phyloP scores from a whole-genome alignment of 2,329 filamentous ascomycete species.

The Ascochyta rabiei region DNA sequence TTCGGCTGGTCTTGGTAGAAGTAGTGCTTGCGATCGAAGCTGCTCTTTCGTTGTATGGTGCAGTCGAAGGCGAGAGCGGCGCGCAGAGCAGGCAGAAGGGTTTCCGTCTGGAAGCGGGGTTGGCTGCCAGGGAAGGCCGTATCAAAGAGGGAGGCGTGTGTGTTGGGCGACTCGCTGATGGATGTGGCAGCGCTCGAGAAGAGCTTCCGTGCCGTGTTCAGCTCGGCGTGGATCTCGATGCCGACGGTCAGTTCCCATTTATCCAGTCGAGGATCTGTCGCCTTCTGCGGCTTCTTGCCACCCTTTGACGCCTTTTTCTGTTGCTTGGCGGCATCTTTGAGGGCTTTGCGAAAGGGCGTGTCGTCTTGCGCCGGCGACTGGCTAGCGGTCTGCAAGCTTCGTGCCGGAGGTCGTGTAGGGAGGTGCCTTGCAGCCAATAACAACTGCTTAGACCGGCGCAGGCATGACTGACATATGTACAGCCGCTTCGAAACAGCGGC shows the following conservation, averaged over 20 bases:
- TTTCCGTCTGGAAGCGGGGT: constrained; percentile 80
- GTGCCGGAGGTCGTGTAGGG: constrained; percentile 5
- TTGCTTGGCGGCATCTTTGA: constrained; percentile 48
- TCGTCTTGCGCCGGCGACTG: constrained; percentile 30
- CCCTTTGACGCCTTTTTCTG: constrained; percentile 32
- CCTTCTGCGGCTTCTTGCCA: constrained; percentile 16
- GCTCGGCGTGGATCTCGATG: constrained; percentile 95
- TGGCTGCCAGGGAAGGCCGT: constrained; percentile 87
- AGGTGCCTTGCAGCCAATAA: constrained; percentile 21
- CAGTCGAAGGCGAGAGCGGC: constrained; percentile 87
- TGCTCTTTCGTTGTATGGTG: constrained; percentile 74
- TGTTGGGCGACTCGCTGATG: constrained; percentile 72
- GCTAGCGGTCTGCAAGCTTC: constrained; percentile 34
- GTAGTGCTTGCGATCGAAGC: constrained; percentile 97
- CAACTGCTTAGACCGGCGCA: constrained; percentile 23
- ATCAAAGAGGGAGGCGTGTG: constrained; percentile 88
- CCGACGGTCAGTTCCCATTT: constrained; percentile 95
- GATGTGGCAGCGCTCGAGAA: constrained; percentile 70
- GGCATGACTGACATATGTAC: constrained; percentile 40
- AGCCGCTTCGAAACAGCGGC: constrained; percentile 29
- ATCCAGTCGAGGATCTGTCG: constrained; percentile 37
- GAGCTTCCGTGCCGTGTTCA: constrained; percentile 87
- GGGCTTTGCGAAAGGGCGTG: constrained; percentile 43
- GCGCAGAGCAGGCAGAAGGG: constrained; percentile 85
- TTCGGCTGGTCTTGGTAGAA: constrained; percentile 98